Evolutionary conservation across 441 rosid genomes (phyloP).

Genomic region (Gossypium laxum): DNA sequence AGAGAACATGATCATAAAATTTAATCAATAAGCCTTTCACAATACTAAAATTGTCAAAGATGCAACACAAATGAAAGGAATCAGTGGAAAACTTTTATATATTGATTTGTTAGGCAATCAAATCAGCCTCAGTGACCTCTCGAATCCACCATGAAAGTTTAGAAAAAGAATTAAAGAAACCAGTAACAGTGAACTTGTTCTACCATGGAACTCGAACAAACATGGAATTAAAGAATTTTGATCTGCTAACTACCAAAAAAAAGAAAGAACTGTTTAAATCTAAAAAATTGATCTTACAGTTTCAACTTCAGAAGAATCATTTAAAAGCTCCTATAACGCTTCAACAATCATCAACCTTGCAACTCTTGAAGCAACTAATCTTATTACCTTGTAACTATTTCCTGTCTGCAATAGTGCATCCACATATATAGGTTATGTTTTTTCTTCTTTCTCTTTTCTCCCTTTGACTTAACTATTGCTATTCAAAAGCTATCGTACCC

Average conservation of each 20-base stretch:
- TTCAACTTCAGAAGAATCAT: neutral
- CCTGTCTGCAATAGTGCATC: no score
- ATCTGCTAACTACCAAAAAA: neutral
- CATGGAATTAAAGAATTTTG: neutral
- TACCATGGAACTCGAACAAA: neutral
- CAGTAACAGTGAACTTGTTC: neutral
- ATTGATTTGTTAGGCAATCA: neutral
- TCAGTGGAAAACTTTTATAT: neutral
- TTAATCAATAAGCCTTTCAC: neutral
- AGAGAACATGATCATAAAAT: constrained; percentile 2
- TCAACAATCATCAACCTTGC: neutral
- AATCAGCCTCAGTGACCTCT: neutral
- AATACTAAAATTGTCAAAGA: no score
- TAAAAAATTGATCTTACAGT: neutral
- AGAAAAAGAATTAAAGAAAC: neutral
- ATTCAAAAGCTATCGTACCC: no score
- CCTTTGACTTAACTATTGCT: neutral
- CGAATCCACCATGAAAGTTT: neutral
- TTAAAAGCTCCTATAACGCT: neutral
- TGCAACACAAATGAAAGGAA: neutral
- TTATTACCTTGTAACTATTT: neutral
- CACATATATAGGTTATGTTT: neutral
- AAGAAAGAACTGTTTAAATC: neutral
- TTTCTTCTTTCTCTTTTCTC: neutral
- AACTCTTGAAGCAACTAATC: neutral